Evolutionary conservation across 2,329 filamentous ascomycete genomes (phyloP).

Genomic region (Fusarium phyllophilum): DNA sequence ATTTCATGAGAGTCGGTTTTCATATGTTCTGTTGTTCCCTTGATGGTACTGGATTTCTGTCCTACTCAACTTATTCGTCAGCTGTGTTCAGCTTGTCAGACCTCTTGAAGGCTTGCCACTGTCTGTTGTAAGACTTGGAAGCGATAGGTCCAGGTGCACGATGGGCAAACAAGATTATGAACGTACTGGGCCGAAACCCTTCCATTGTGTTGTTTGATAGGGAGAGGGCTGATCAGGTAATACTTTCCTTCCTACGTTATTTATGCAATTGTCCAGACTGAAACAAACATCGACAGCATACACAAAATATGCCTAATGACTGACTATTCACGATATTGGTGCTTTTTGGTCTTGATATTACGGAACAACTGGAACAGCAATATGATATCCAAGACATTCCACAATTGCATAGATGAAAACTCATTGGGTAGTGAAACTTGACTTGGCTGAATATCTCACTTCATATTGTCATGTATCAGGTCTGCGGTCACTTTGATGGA

Average conservation of each 20-base stretch:
- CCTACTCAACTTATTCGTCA: conserved; percentile 1
- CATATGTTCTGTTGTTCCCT: neutral
- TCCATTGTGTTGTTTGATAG: neutral
- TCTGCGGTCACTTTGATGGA: conserved; percentile 9
- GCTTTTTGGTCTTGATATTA: conserved; percentile 9
- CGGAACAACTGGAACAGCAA: neutral
- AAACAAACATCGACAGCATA: neutral
- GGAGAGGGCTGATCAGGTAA: neutral
- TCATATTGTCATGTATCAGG: conserved; percentile 18
- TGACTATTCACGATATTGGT: neutral
- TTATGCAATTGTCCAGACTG: neutral
- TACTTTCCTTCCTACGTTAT: neutral
- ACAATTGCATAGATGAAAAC: neutral
- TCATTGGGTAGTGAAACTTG: neutral
- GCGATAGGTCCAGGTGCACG: neutral
- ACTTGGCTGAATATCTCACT: conserved; percentile 19
- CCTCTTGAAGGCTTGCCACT: conserved; percentile 22
- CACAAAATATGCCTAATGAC: neutral
- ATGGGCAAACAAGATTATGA: neutral
- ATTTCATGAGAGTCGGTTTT: neutral
- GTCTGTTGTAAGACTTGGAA: conserved; percentile 31
- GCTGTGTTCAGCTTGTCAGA: conserved; percentile 5
- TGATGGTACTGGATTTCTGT: neutral
- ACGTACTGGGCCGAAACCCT: neutral
- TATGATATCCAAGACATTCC: neutral